Evolutionary conservation across 257 asterid genomes (phyloP), one percentile per base, ranked within the genome.

Genomic region (Leptodermis oblonga): DNA sequence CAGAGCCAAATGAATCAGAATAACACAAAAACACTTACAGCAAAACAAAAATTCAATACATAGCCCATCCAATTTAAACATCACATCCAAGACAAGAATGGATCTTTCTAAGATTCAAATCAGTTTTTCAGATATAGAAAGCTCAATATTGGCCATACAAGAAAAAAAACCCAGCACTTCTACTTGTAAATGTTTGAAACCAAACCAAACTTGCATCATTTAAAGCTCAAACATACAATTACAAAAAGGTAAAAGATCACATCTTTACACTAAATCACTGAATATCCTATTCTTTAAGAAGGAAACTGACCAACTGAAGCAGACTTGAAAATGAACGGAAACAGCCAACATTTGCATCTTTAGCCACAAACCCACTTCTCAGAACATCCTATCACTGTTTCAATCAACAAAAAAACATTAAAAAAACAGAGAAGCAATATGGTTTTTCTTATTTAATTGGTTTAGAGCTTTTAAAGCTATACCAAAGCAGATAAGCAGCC

Each of bases 281-380:
- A 70, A 65, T 8, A 39, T 3, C 17, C 56, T 26, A 68, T 52
- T 63, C 4, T 39, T 18, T 55, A 20, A 70, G 70, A 73, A 62
- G 73, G 74, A 65, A 65, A 67, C 82, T 69, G 77, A 88, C 90
- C 87, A 80, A 73, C 77, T 76, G 84, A 82, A 85, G 83, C 80
- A 73, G 82, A 61, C 73, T 78, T 79, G 71, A 67, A 20, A 72
- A 75, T 75, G 78, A 71, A 65, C 74, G 69, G 71, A 79, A 71
- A 59, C 75, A 74, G 70, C 68, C 79, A 76, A 71, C 71, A 76
- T 77, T 78, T 76, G 83, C 75, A 79, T 73, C 86, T 82, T 68
- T 48, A 75, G 73, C 60, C 73, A 41, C 73, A 80, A 77, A 65
- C 76, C 86, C 86, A 78, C 70, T 79, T 76, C 60, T 74, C 76